These are phyloP conservation scores for Ophiocordyceps sinensis DNA, from an alignment of 2,329 filamentous ascomycete genomes.

Conservation along the genomic window DNA sequence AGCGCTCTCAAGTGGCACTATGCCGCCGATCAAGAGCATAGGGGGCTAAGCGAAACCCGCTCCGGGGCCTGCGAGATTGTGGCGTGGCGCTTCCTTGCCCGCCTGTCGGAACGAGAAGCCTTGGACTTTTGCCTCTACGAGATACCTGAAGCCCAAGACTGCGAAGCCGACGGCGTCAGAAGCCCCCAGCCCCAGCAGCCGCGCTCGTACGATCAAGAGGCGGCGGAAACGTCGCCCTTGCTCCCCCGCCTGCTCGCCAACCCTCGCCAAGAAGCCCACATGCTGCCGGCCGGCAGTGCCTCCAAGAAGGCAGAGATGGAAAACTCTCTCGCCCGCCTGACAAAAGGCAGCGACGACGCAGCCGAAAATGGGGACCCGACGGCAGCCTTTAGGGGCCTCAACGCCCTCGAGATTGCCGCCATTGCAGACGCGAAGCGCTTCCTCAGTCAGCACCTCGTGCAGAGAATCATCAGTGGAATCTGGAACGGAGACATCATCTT, in stretches of 20 bases:
- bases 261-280: slow-evolving; percentile 7
- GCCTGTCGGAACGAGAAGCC: slow-evolving; percentile 56
- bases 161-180: slow-evolving; percentile 3
- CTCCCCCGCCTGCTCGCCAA: slow-evolving; percentile 20
- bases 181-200: background rate
- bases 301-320: slow-evolving; percentile 33
- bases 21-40: slow-evolving; percentile 45
- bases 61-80: slow-evolving; percentile 68
- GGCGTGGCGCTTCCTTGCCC: slow-evolving; percentile 62
- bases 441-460: slow-evolving; percentile 63
- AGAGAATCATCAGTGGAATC: slow-evolving; percentile 70
- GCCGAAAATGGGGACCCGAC: slow-evolving; percentile 46
- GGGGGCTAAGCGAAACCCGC: slow-evolving; percentile 51
- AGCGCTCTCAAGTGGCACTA: slow-evolving; percentile 68
- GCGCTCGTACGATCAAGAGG: slow-evolving; percentile 21
- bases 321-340: slow-evolving; percentile 40
- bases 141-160: slow-evolving; percentile 34
- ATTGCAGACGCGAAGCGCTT: slow-evolving; percentile 75
- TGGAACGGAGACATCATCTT: slow-evolving; percentile 82
- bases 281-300: slow-evolving; percentile 21
- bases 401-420: slow-evolving; percentile 75
- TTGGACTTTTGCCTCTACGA: slow-evolving; percentile 64
- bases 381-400: slow-evolving; percentile 61
- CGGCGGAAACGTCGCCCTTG: slow-evolving; percentile 32
- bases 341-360: slow-evolving; percentile 21